These are phyloP conservation scores for Metarhizium guizhouense DNA, from an alignment of 2,329 filamentous ascomycete genomes.

Conservation along the genomic window DNA sequence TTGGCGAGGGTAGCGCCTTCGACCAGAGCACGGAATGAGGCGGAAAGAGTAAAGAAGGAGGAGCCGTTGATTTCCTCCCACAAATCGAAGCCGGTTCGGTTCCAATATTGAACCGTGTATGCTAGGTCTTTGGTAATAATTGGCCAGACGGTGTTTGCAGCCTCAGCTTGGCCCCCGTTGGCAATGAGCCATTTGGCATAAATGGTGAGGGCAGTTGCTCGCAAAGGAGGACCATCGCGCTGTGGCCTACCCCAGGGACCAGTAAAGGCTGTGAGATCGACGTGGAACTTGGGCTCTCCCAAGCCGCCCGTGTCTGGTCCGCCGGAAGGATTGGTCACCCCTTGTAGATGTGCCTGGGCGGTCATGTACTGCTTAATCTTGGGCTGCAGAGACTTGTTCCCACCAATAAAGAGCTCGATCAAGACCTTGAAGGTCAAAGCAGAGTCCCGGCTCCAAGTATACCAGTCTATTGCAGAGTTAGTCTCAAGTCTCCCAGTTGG, in stretches of 20 bases:
- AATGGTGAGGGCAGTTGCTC: conserved; percentile 62
- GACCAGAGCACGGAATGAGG: conserved; percentile 59
- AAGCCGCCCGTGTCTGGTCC: conserved; percentile 40
- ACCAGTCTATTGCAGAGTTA: conserved; percentile 47
- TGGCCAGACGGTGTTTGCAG: conserved; percentile 55
- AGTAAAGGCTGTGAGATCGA: conserved; percentile 53
- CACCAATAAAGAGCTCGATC: conserved; percentile 52
- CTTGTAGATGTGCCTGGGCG: conserved; percentile 56
- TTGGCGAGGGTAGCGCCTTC: conserved; percentile 59
- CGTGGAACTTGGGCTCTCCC: conserved; percentile 65
- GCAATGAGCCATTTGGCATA: conserved; percentile 65
- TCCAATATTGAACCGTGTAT: conserved; percentile 68
- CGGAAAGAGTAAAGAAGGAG: conserved; percentile 70
- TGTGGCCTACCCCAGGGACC: conserved; percentile 67
- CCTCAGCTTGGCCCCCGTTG: conserved; percentile 54
- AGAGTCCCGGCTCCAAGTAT: conserved; percentile 68
- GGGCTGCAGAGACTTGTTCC: conserved; percentile 47
- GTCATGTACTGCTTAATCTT: conserved; percentile 58
- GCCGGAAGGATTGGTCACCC: conserved; percentile 59
- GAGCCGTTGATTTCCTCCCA: conserved; percentile 75
- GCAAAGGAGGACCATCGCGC: conserved; percentile 67
- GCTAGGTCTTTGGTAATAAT: conserved; percentile 66
- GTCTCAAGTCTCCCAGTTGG: not conserved
- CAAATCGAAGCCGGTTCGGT: conserved; percentile 59
- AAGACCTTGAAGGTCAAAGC: conserved; percentile 61